phyloP scores from a whole-genome alignment of 2,329 filamentous ascomycete species.

The Ophiostoma sp. region DNA sequence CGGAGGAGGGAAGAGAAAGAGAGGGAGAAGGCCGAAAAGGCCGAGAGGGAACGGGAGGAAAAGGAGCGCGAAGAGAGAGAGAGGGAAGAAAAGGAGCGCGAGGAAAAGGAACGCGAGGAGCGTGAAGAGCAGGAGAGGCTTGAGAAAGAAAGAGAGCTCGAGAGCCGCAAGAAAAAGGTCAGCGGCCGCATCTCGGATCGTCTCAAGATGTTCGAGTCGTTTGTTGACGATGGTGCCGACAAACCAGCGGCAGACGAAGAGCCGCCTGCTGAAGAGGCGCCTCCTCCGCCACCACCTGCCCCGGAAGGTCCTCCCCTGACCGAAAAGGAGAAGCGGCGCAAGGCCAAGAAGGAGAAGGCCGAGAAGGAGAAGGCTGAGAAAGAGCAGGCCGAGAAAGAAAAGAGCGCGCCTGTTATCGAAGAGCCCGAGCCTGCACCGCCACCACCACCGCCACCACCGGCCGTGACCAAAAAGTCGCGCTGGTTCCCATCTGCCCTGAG shows the following conservation, averaged over 20 bases:
- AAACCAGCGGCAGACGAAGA: slow-evolving; percentile 18
- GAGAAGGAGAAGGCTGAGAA: slow-evolving; percentile 26
- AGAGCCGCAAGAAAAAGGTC: slow-evolving; percentile 39
- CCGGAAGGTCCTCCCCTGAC: slow-evolving; percentile 33
- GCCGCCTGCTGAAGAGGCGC: slow-evolving; percentile 27
- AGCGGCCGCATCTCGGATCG: slow-evolving; percentile 52
- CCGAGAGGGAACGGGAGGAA: background rate
- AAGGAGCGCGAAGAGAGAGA: background rate
- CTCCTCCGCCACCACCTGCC: slow-evolving; percentile 37
- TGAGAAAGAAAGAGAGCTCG: slow-evolving; percentile 9
- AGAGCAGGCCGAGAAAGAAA: slow-evolving; percentile 31
- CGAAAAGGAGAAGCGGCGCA: slow-evolving; percentile 34
- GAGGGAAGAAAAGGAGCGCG: background rate
- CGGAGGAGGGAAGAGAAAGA: slow-evolving; percentile 6
- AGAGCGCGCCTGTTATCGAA: slow-evolving; percentile 28
- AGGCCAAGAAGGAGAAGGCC: slow-evolving; percentile 22
- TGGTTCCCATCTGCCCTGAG: slow-evolving; percentile 27
- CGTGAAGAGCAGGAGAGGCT: slow-evolving; percentile 7
- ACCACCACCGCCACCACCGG: slow-evolving; percentile 17
- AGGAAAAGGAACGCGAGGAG: background rate
- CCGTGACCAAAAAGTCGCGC: slow-evolving; percentile 24
- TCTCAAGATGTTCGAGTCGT: slow-evolving; percentile 51
- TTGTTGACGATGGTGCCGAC: slow-evolving; percentile 34
- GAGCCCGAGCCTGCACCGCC: slow-evolving; percentile 12
- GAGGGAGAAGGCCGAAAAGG: background rate